Conservation (phyloP, 1,284 basidiomycete species). For the Ceratobasidium sp. region DNA sequence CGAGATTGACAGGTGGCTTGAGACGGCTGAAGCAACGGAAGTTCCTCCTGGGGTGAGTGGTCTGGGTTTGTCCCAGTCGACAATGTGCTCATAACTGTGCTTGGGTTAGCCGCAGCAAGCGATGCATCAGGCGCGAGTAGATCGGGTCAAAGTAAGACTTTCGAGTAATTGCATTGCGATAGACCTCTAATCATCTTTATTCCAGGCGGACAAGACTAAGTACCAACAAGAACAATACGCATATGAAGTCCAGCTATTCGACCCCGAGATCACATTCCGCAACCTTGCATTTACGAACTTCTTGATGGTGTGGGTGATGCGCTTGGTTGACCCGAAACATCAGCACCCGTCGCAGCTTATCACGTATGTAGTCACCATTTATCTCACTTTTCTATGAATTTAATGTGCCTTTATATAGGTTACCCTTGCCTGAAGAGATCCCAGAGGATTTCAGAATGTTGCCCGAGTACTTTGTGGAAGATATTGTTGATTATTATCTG, state of each 20-base stretch:
- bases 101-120: conserved; percentile 71
- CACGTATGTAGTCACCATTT: conserved; percentile 60
- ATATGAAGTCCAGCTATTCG: conserved; percentile 86
- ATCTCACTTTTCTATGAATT: neutral
- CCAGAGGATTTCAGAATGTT: conserved; percentile 87
- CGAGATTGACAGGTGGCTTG: conserved; percentile 81
- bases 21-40: conserved; percentile 69
- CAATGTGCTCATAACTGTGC: conserved; percentile 7
- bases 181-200: neutral
- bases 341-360: conserved; percentile 77
- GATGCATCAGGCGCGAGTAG: conserved; percentile 65
- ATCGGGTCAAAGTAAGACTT: conserved; percentile 71
- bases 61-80: neutral
- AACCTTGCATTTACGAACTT: conserved; percentile 89
- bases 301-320: conserved; percentile 93
- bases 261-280: conserved; percentile 84
- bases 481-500: conserved; percentile 89
- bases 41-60: conserved; percentile 68
- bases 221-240: conserved; percentile 77
- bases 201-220: conserved; percentile 51
- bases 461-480: conserved; percentile 95
- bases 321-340: conserved; percentile 87
- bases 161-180: neutral
- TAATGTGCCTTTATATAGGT: conserved; percentile 57
- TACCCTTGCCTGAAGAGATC: conserved; percentile 88